These are phyloP conservation scores for Solanum bulbocastanum DNA, from an alignment of 257 asterid genomes.

Conservation along the genomic window DNA sequence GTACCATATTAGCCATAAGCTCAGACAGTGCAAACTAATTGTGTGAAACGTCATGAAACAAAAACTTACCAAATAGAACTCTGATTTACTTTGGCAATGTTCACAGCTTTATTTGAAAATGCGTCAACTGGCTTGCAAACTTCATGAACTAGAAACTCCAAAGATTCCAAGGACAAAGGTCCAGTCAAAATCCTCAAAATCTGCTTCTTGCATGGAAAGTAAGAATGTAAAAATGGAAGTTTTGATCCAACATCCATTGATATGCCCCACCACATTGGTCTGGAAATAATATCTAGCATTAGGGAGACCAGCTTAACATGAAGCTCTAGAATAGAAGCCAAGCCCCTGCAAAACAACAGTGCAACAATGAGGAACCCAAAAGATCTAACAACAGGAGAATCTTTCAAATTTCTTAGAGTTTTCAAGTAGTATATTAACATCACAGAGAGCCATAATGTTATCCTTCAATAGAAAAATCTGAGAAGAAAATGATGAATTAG, in stretches of 20 bases:
- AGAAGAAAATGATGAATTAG: neutral
- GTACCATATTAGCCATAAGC: neutral
- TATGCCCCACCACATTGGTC: slow-evolving; percentile 82
- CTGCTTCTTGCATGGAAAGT: slow-evolving; percentile 45
- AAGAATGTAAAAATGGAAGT: slow-evolving; percentile 62
- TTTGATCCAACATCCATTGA: slow-evolving; percentile 51
- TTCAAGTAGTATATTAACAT: neutral
- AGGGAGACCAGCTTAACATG: slow-evolving; percentile 39
- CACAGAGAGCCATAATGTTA: neutral
- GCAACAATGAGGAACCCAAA: slow-evolving; percentile 5
- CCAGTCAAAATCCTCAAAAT: slow-evolving; percentile 42
- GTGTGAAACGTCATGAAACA: neutral
- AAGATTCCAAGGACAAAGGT: slow-evolving; percentile 38
- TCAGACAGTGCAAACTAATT: slow-evolving; percentile 6
- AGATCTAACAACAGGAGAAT: neutral
- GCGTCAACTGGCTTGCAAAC: slow-evolving; percentile 17
- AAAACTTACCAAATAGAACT: slow-evolving; percentile 54
- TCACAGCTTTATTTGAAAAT: slow-evolving; percentile 26
- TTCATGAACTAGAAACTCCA: slow-evolving; percentile 37
- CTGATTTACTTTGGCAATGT: slow-evolving; percentile 36
- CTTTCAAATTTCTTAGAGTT: neutral
- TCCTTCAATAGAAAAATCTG: neutral
- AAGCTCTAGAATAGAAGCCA: slow-evolving; percentile 61
- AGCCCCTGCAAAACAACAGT: slow-evolving; percentile 63
- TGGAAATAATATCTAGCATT: slow-evolving; percentile 51